Base-by-base conservation (phyloP, 352 stramenopile genomes). In the Globisporangium radiosum region DNA sequence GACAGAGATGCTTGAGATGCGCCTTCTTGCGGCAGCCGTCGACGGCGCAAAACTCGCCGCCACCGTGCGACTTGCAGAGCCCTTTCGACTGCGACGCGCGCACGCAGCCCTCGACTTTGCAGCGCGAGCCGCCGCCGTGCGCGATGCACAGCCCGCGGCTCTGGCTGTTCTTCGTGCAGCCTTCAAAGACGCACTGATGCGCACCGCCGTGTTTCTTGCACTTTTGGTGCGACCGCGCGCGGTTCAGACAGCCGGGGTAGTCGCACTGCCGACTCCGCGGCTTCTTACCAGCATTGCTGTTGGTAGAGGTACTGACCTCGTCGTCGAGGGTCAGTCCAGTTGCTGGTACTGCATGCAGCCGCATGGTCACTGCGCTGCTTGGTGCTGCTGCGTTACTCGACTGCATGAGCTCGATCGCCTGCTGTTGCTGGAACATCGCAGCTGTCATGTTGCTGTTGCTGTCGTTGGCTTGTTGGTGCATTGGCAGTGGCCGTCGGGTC, bases 131-230 rank as follows among this genome's bases (percentile, higher is more conserved):
- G 9, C 85, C 85, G 47, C 85, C 85, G 57, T 95, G 85, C 4
- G 85, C 83, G 52, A 92, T 92, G 67, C 85, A 95, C 48, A 95
- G 59, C 11, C 85, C 85, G 7, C 85, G 80, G 64, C 84, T 92
- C 70, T 95, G 83, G 59, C 81, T 92, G 73, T 94, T 95, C 71
- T 95, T 95, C 56, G 70, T 76, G 64, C 86, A 95, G 6, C 86
- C 86, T 64, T 90, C 81, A 49, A 87, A 88, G 17, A 88, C 81
- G 43, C 86, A 95, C 54, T 90, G 86, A 49, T 92, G 82, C 2
- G 84, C 86, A n/a, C 86, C 86, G 33, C 86, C 86, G 63, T 95
- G 86, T 40, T 94, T 95, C 64, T 95, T 95, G 81, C 86, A 95
- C 56, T 91, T 89, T 59, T 93, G 83, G 59, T 95, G 83, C 37